Evolutionary conservation across 2,329 filamentous ascomycete species (phyloP).

Genomic region (Sporothrix sp.): DNA sequence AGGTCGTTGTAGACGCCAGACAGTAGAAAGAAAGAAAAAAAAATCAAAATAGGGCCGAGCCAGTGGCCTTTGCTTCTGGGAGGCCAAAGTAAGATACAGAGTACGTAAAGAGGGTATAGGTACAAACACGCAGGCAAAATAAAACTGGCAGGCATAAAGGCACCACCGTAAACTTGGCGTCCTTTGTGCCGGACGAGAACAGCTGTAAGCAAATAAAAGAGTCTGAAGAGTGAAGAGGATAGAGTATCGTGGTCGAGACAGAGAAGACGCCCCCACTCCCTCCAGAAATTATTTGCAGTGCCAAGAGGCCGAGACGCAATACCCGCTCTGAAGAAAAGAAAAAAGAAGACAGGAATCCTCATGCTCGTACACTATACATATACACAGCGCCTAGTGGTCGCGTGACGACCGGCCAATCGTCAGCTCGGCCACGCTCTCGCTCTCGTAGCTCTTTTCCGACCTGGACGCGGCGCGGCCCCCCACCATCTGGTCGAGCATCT

Average conservation of each 20-base stretch:
- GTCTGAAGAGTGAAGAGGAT: too few species aligned
- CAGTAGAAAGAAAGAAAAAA: too few species aligned
- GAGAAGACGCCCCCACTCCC: too few species aligned
- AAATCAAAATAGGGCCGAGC: too few species aligned
- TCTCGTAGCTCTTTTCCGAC: constrained; percentile 32
- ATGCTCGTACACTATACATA: background rate
- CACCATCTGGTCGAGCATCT: constrained; percentile 17
- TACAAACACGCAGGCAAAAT: background rate
- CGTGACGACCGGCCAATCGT: constrained; percentile 20
- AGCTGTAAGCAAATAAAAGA: too few species aligned
- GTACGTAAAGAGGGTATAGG: background rate
- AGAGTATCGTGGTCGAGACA: too few species aligned
- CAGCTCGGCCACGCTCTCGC: constrained; percentile 43
- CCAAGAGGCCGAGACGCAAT: too few species aligned
- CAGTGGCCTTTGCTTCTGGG: background rate
- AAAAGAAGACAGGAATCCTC: background rate
- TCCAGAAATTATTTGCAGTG: too few species aligned
- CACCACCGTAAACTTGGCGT: too few species aligned
- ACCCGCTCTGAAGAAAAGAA: too few species aligned
- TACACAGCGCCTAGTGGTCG: background rate
- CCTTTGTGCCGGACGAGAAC: too few species aligned
- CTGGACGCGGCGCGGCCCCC: constrained; percentile 13
- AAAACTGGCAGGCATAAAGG: background rate
- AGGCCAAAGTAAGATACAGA: background rate
- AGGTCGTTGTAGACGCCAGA: too few species aligned